Base-by-base conservation (phyloP, 495 filamentous ascomycete species). In the Aspergillus nidulans region DNA sequence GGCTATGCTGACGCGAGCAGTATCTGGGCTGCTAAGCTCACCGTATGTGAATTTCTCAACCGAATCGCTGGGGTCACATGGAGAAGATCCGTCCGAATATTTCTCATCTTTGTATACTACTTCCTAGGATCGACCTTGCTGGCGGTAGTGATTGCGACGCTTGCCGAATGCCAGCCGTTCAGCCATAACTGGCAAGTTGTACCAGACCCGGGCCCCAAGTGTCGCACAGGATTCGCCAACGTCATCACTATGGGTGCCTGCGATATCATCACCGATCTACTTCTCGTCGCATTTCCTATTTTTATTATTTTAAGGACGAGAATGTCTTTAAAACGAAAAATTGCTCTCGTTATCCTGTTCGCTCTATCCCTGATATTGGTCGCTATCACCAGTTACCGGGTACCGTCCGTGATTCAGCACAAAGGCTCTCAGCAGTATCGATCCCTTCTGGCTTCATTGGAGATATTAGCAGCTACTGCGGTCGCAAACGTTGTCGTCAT, bases 21-120 rank as follows among this genome's bases (percentile, higher is more conserved):
- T 58, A 86, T 98, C 53, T 98, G 92, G 92, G 86, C 85, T 25
- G 82, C 91, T 62, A 98, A 97, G 70, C 81, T 86, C 68, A 89
- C 91, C 43, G 87, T 97, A 50, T 87, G 88, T 55, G 90, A 95
- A 67, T 97, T 95, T 63, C 85, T 97, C 57, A 87, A 86, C 61
- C 85, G 94, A 20, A 80, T 97, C 34, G 81, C 81, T 5, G 74
- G 76, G 6, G 70, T 79, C 44, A 76, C 82, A 52, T 95, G 89
- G 89, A 82, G 85, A 49, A 76, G 77, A 19, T 84, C 85, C 6
- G 88, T 92, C 55, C 81, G 86, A 34, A 55, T 81, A 3, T 82
- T 81, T 20, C 71, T 97, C 7, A 71, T 80, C 50, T 75, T 80
- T 52, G 86, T 97, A 54, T 82, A 89, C 47, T 81, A 83, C 68